phyloP scores from a whole-genome alignment of 164 flowering plant genomes.

The Umbilicus rupestris region DNA sequence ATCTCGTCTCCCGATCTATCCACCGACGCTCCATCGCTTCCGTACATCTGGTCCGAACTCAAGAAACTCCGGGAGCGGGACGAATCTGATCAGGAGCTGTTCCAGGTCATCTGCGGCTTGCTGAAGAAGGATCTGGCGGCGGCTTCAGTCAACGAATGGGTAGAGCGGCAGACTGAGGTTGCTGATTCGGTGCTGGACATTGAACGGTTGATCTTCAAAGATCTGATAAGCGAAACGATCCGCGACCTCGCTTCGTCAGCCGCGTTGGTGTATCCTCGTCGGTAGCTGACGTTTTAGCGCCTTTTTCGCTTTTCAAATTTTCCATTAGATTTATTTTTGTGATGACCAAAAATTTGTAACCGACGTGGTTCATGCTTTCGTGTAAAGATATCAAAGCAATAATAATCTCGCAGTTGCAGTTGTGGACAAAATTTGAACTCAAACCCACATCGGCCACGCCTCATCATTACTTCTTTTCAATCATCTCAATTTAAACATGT shows the following conservation, averaged over 20 bases:
- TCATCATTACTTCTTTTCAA: too few relatives aligned
- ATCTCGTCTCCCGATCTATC: too few relatives aligned
- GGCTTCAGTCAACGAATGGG: constrained; percentile 49
- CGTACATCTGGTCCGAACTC: constrained; percentile 60
- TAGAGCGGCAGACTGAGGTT: constrained; percentile 41
- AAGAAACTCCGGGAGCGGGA: constrained; percentile 35
- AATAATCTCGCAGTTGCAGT: too few relatives aligned
- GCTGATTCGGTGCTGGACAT: constrained; percentile 78
- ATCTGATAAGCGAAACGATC: constrained; percentile 67
- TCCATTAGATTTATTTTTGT: neutral
- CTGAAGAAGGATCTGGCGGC: constrained; percentile 54
- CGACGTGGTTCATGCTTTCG: too few relatives aligned
- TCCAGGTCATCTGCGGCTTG: constrained; percentile 45
- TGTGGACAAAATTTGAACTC: too few relatives aligned
- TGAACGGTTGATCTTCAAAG: constrained; percentile 80
- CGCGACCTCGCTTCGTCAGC: constrained; percentile 41
- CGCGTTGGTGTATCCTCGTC: constrained; percentile 26
- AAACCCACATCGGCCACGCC: too few relatives aligned
- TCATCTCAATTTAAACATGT: too few relatives aligned
- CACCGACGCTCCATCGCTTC: constrained; percentile 15
- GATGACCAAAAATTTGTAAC: too few relatives aligned
- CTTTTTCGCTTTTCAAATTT: neutral
- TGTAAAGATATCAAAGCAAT: too few relatives aligned
- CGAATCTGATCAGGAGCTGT: constrained; percentile 33
- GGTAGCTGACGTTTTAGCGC: constrained; percentile 59